A percentile compares a stretch with the other conserved stretches of the same genome.
phyloP scores from a whole-genome alignment of 2,329 filamentous ascomycete genomes.

The Claviceps spartinae region DNA sequence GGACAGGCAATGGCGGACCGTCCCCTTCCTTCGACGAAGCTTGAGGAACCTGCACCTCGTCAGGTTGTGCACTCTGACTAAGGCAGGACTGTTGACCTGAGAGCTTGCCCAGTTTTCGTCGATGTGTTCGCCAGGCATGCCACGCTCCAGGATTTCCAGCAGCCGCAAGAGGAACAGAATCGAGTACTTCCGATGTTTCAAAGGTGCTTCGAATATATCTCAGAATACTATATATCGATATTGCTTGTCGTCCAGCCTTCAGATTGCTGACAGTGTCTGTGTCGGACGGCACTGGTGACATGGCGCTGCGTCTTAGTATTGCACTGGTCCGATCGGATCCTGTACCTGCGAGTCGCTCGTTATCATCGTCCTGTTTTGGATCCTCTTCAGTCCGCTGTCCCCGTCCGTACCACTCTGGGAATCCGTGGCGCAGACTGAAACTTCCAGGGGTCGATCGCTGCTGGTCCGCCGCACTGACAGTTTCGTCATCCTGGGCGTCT shows the following conservation, averaged over 20 bases:
- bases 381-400: conserved; percentile 27
- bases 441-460: conserved; percentile 76
- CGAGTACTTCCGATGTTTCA: conserved; percentile 61
- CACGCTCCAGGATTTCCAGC: conserved; percentile 85
- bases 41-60: background rate
- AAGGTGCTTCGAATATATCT: conserved; percentile 75
- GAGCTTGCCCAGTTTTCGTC: conserved; percentile 23
- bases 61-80: background rate
- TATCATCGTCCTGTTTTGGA: conserved; percentile 28
- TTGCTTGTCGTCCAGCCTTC: conserved; percentile 26
- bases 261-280: conserved; percentile 23
- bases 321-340: conserved; percentile 13
- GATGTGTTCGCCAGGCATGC: conserved; percentile 79
- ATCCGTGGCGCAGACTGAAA: conserved; percentile 82
- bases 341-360: conserved; percentile 17
- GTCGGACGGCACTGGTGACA: conserved; percentile 17
- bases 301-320: conserved; percentile 10
- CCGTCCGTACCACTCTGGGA: conserved; percentile 76
- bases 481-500: conserved; percentile 58
- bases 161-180: conserved; percentile 64
- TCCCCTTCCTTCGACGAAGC: background rate
- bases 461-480: conserved; percentile 70
- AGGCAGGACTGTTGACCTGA: conserved; percentile 2
- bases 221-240: conserved; percentile 55
- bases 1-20: conserved; percentile 1